phyloP scores from a whole-genome alignment of 352 stramenopile species.

The Globisporangium nodosum region DNA sequence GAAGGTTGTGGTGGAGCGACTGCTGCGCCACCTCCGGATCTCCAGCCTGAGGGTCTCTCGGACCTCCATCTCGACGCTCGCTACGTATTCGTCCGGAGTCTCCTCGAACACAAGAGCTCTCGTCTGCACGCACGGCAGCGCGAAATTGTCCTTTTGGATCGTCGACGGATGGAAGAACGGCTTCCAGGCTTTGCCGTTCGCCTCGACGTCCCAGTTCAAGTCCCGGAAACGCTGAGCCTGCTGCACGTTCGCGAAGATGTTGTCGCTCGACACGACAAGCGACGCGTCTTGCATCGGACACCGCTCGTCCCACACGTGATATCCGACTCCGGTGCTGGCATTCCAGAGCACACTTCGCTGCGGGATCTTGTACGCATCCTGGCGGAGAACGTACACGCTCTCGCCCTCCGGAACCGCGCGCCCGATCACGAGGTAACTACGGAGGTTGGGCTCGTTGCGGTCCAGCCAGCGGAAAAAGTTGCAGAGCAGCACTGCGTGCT shows the following conservation, averaged over 20 bases:
- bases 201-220: slow-evolving; percentile 81
- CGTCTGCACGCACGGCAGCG: slow-evolving; percentile 46
- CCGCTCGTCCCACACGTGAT: slow-evolving; percentile 64
- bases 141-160: slow-evolving; percentile 18
- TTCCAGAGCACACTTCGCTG: slow-evolving; percentile 83
- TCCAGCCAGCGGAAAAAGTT: slow-evolving; percentile 91
- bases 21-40: slow-evolving; percentile 87
- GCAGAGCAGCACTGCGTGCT: slow-evolving; percentile 90
- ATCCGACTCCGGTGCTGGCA: slow-evolving; percentile 75
- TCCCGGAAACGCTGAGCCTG: slow-evolving; percentile 33
- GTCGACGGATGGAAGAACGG: slow-evolving; percentile 59
- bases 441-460: slow-evolving; percentile 21
- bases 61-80: slow-evolving; percentile 75
- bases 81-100: slow-evolving; percentile 48
- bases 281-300: slow-evolving; percentile 84
- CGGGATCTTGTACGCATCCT: slow-evolving; percentile 43
- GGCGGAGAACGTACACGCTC: slow-evolving; percentile 83
- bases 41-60: slow-evolving; percentile 76
- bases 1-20: slow-evolving; percentile 79
- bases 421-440: slow-evolving; percentile 87
- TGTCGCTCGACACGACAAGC: slow-evolving; percentile 83
- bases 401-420: slow-evolving; percentile 77
- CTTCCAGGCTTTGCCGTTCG: slow-evolving; percentile 77
- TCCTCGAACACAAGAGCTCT: slow-evolving; percentile 50
- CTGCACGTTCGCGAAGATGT: slow-evolving; percentile 90